Evolutionary conservation across 345 rosid genomes (phyloP).

Genomic region (Populus euphratica): DNA sequence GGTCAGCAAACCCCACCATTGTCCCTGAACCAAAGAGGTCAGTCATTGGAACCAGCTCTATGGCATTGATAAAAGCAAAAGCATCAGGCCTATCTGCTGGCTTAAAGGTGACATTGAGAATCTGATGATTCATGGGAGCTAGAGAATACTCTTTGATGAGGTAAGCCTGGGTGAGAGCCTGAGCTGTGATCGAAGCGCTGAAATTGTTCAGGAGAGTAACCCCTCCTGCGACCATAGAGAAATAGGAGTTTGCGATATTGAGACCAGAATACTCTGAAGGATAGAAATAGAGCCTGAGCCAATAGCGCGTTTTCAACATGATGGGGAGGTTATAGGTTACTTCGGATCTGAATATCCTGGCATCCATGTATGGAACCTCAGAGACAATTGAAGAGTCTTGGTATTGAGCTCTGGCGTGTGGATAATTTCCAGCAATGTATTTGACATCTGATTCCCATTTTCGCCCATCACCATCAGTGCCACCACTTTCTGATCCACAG

Average conservation of each 20-base stretch:
- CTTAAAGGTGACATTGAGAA: slow-evolving; percentile 43
- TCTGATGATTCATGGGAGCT: slow-evolving; percentile 32
- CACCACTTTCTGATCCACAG: slow-evolving; percentile 51
- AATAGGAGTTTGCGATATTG: slow-evolving; percentile 48
- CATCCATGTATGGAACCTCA: slow-evolving; percentile 63
- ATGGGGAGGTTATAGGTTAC: slow-evolving; percentile 51
- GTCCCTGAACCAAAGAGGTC: slow-evolving; percentile 48
- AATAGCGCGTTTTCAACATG: slow-evolving; percentile 36
- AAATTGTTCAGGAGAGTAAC: slow-evolving; percentile 63
- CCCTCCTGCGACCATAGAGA: slow-evolving; percentile 47
- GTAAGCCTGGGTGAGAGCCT: slow-evolving; percentile 65
- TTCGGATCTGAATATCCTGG: slow-evolving; percentile 56
- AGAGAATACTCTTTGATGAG: slow-evolving; percentile 61
- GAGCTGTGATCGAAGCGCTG: slow-evolving; percentile 65
- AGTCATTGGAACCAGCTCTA: slow-evolving; percentile 54
- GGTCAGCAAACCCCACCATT: slow-evolving; percentile 52
- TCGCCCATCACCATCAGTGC: slow-evolving; percentile 54
- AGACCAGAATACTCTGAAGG: slow-evolving; percentile 52
- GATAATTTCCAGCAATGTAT: slow-evolving; percentile 35
- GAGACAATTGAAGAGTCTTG: slow-evolving; percentile 74
- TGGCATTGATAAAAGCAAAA: slow-evolving; percentile 71
- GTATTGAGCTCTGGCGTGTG: slow-evolving; percentile 41
- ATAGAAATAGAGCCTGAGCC: slow-evolving; percentile 60
- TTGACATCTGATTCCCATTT: slow-evolving; percentile 58
- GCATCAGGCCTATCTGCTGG: slow-evolving; percentile 44